Percentiles rank a stretch among this genome's conserved stretches.
Conservation (phyloP, 805 yeast genomes). For the Maudiozyma turicensis region DNA sequence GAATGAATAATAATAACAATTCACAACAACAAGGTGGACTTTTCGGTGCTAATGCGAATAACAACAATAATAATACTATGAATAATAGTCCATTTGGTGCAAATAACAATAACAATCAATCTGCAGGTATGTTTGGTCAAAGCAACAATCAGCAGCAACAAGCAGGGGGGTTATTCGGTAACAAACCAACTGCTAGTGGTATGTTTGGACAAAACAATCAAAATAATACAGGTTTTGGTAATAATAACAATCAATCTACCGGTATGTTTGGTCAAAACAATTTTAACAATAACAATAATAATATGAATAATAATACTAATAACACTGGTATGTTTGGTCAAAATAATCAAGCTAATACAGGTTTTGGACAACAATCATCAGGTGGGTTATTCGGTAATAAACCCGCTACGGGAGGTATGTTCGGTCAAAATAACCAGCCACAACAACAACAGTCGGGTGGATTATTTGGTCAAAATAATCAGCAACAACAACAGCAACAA, state of each 20-base stretch:
- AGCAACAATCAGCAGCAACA: conserved; percentile 3
- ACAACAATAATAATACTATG: conserved; percentile 24
- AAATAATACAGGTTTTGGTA: not conserved
- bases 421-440: conserved; percentile 10
- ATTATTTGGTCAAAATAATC: conserved; percentile 22
- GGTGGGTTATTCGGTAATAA: conserved; percentile 15
- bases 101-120: not conserved
- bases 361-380: not conserved
- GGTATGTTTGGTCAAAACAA: conserved; percentile 25
- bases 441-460: conserved; percentile 18
- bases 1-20: not conserved
- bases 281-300: conserved; percentile 1
- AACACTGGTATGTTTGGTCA: conserved; percentile 29
- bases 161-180: conserved; percentile 31
- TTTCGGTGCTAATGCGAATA: not conserved
- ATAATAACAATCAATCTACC: conserved; percentile 15
- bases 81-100: not conserved
- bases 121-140: conserved; percentile 8
- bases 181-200: conserved; percentile 13
- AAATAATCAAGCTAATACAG: conserved; percentile 6
- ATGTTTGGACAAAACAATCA: conserved; percentile 1
- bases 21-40: not conserved
- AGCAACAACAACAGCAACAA: not conserved
- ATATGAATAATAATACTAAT: conserved; percentile 1
- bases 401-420: conserved; percentile 15